Evolutionary conservation across 176 grass and related monocot genomes (phyloP), one percentile per base, ranked within the genome.

Genomic region (Triticum urartu): DNA sequence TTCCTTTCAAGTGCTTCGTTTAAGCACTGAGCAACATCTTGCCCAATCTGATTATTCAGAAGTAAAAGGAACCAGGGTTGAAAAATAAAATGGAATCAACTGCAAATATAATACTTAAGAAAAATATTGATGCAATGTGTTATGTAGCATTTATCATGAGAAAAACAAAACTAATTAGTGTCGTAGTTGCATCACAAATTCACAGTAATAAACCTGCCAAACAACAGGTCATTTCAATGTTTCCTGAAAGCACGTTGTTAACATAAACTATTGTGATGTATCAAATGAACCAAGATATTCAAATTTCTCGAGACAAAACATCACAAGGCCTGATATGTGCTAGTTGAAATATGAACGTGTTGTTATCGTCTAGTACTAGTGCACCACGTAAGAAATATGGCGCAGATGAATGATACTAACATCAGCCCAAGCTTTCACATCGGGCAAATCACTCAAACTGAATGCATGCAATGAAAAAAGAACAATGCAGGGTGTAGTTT

Each of bases 11-110:
- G 88, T 20, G 95, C 93, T 88, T 98, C 89, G 81, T 98, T 86
- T 68, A 98, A 92, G 77, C 93, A 93, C 50, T 89, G 82, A 42
- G 90, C 91, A 88, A 98, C 86, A 90, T 98, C 95, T 84, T 85
- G 89, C 13, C 90, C 89, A 33, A 87, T 85, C 95, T 98, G 73
- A 72, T 84, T 50, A 87, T 74, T 39, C 80, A 91, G 54, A 77
- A 42, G 11, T 82, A 62, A 13, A 79, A 81, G 33, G 38, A 69
- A 12, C 0, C 38, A 70, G 7, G 25, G n/a, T 34, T 20, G 2
- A 71, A 30, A 81, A 70, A 47, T 6, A 30, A 40, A 61, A 82
- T 54, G 34, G 10, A 70, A 78, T 56, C 26, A 62, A 35, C 20
- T 43, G 11, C 10, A 69, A 76, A 32, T 76, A 56, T 33, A 5